Evolutionary conservation across 148 eudicot genomes (phyloP).

Genomic region (Heliosperma pusillum): DNA sequence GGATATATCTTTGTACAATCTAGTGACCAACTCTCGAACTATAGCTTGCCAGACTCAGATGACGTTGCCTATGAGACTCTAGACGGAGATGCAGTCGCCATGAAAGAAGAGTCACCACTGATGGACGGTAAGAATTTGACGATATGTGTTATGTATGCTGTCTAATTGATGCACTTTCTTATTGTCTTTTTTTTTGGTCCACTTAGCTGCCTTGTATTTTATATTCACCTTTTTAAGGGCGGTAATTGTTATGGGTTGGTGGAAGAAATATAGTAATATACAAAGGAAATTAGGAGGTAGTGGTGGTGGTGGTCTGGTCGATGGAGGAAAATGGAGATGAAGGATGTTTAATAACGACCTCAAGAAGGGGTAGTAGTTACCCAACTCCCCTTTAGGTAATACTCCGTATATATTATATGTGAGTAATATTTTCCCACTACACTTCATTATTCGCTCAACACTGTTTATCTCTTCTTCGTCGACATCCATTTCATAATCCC

Average conservation of each 20-base stretch:
- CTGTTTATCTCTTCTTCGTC: not conserved
- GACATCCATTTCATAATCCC: not conserved
- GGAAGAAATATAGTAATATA: not conserved
- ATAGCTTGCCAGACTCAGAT: conserved; percentile 28
- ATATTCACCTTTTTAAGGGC: not conserved
- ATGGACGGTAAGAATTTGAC: conserved; percentile 22
- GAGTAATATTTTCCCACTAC: no score
- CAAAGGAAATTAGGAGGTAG: not conserved
- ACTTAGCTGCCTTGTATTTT: not conserved
- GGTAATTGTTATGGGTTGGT: not conserved
- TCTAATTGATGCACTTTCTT: not conserved
- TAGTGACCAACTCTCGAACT: conserved; percentile 20
- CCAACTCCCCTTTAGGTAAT: not conserved
- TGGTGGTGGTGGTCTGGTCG: not conserved
- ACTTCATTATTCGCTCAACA: not conserved
- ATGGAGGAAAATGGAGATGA: not conserved
- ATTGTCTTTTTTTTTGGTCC: not conserved
- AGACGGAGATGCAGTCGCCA: conserved; percentile 29
- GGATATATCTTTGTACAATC: conserved; percentile 16
- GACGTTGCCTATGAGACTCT: conserved; percentile 29
- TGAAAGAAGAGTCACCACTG: conserved; percentile 30
- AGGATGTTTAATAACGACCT: not conserved
- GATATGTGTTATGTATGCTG: not conserved
- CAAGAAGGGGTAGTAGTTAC: not conserved
- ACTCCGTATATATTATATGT: no score